Evolutionary conservation across 2,329 filamentous ascomycete genomes (phyloP).

Genomic region (Hypoxylon sp.): DNA sequence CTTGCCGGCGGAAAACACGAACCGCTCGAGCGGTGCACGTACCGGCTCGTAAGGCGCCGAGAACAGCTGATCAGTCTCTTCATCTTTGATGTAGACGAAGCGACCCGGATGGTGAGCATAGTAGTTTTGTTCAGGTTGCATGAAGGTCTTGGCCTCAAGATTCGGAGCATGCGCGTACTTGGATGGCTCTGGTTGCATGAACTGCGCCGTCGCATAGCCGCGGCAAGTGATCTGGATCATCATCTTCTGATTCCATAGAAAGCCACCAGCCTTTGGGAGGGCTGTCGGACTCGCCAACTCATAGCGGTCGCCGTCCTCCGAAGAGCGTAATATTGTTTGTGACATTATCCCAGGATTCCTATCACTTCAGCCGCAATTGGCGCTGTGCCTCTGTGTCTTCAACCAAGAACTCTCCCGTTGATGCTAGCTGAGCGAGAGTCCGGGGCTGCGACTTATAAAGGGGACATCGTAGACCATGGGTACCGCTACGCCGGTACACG

Average conservation of each 20-base stretch:
- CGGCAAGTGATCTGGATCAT: conserved; percentile 71
- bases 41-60: conserved; percentile 69
- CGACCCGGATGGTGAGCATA: conserved; percentile 69
- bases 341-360: conserved; percentile 11
- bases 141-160: conserved; percentile 69
- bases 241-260: conserved; percentile 72
- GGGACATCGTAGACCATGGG: conserved; percentile 22
- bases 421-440: conserved; percentile 14
- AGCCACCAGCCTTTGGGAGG: conserved; percentile 67
- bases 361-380: conserved; percentile 27
- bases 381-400: conserved; percentile 20
- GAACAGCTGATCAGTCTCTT: conserved; percentile 63
- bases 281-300: conserved; percentile 67
- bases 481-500: conserved; percentile 37
- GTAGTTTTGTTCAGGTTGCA: conserved; percentile 72
- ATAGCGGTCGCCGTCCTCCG: conserved; percentile 65
- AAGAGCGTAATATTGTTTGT: conserved; percentile 46
- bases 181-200: conserved; percentile 71
- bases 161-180: conserved; percentile 71
- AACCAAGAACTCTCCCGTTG: conserved; percentile 16
- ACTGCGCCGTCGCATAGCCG: conserved; percentile 69
- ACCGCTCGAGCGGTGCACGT: conserved; percentile 60
- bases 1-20: conserved; percentile 67
- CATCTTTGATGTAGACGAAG: conserved; percentile 70
- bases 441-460: conserved; percentile 35